Base-by-base conservation (phyloP, 805 yeast genomes). In the Yamadazyma sp. region DNA sequence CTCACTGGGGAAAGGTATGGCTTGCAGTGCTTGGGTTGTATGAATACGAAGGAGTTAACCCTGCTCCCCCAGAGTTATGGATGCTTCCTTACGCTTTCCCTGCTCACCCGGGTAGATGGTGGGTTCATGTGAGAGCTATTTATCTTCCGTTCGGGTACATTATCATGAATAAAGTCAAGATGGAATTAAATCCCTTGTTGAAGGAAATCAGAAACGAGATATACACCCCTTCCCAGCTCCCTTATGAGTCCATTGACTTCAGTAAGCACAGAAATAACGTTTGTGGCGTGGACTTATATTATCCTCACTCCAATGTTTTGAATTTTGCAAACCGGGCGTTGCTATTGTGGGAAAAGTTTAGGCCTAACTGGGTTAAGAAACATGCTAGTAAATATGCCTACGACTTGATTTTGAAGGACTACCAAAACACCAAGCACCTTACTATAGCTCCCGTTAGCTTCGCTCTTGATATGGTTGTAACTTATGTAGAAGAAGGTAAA, bases 1-100 rank as follows among this genome's bases (percentile, higher is more conserved):
- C 99, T 0, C 97, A 91, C 59, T 93, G 99, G 99, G 99, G 98
- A 1, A 93, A 93, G 57, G 79, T 85, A 3, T 93, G 96, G 91
- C 66, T 93, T 8, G 71, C 96, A 0, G 55, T 88, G 3, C 64
- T 93, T 42, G 87, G 83, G 45, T 62, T 93, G 36, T 93, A 90
- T 55, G 77, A 77, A 26, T 93, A 98, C 96, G 95, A 85, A 45
- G 99, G 99, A 38, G 96, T 91, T 4, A 93, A 93, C 50, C 99
- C 99, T 3, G 95, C 96, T 1, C 99, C 99, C 3, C 91, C 97
- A 1, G 99, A 93, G 55, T 63, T 89, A 33, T 93, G 96, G 93
- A 60, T 83, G 41, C 60, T 91, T 28, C 99, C 99, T 1, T 85
- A 88, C 44, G 55, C 70, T 33, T 52, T 83, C 2, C 95, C 96